phyloP scores from a whole-genome alignment of 768 basidiomycete species.

The Rhizopogon vinicolor region DNA sequence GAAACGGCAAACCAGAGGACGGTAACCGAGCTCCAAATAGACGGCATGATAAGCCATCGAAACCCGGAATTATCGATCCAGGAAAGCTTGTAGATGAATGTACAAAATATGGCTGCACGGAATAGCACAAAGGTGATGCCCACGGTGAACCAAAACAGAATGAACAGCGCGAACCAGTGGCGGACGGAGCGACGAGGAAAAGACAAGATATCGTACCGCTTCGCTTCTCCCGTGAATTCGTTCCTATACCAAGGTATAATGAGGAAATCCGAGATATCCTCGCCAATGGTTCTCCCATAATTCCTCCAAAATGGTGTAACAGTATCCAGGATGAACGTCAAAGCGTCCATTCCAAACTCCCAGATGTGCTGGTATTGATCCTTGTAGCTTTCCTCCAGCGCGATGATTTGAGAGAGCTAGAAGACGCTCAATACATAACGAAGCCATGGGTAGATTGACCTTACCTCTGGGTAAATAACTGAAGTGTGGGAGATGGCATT shows the following conservation, averaged over 20 bases:
- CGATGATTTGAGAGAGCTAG: conserved; percentile 67
- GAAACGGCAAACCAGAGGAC: conserved; percentile 66
- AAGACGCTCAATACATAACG: neutral
- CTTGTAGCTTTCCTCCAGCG: conserved; percentile 72
- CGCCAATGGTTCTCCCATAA: conserved; percentile 77
- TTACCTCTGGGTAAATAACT: conserved; percentile 74
- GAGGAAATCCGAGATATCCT: conserved; percentile 76
- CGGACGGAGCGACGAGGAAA: conserved; percentile 60
- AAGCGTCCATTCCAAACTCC: conserved; percentile 75
- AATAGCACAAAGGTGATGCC: conserved; percentile 49
- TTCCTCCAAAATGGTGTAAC: conserved; percentile 79
- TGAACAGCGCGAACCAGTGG: conserved; percentile 62
- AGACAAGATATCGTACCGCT: conserved; percentile 54
- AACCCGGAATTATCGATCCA: conserved; percentile 59
- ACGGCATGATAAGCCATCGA: conserved; percentile 58
- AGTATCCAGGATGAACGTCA: conserved; percentile 71
- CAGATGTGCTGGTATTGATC: conserved; percentile 79
- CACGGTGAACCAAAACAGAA: conserved; percentile 48
- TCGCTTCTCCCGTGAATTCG: conserved; percentile 76
- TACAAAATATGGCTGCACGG: conserved; percentile 53
- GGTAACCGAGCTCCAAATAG: conserved; percentile 59
- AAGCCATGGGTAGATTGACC: conserved; percentile 6
- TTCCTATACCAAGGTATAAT: conserved; percentile 81
- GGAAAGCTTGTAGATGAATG: conserved; percentile 47
- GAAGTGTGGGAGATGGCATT: conserved; percentile 62